Base-by-base conservation (phyloP, 2,329 filamentous ascomycete species). In the Penicillium sp. region DNA sequence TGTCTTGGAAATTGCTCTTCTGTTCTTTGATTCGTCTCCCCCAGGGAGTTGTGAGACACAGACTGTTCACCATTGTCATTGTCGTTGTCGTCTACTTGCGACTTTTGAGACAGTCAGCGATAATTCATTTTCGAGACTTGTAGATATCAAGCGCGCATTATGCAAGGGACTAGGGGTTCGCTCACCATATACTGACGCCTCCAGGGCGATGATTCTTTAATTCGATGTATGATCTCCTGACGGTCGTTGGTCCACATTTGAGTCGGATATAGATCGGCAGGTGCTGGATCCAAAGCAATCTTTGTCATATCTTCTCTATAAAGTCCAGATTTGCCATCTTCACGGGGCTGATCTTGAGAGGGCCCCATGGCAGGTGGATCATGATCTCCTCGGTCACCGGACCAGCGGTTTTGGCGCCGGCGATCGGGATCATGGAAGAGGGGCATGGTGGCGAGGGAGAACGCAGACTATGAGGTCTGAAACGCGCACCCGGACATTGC, bases 161-260 rank as follows among this genome's bases (percentile, higher is more conserved):
- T n/a, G n/a, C n/a, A n/a, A n/a, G n/a, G n/a, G n/a, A n/a, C n/a
- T n/a, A 29, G 24, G 18, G n/a, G 24, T 28, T 21, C 24, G 72
- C 75, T 67, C 71, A 82, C 87, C 79, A 83, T 81, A 65, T 82
- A 81, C 68, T 81, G 85, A 24, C 86, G 83, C 34, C 87, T 79
- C 90, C 90, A 94, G 4, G 85, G 84, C 33, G 90, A 87, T 66
- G 85, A 89, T 73, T 92, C 87, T 77, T 97, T 97, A 62, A 97
- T 81, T 60, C 87, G 83, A 73, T 92, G 85, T 53, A 97, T 97
- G 64, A 96, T 78, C 72, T 92, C 88, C 53, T 86, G 85, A 60
- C 92, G 83, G 70, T 91, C 86, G 55, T 69, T 71, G 14, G 67
- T 65, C 56, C 66, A 65, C 29, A 68, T 43, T 19, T 48, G 66